Evolutionary conservation across 2,329 filamentous ascomycete genomes (phyloP).

Genomic region (Penicillium corylophilum): DNA sequence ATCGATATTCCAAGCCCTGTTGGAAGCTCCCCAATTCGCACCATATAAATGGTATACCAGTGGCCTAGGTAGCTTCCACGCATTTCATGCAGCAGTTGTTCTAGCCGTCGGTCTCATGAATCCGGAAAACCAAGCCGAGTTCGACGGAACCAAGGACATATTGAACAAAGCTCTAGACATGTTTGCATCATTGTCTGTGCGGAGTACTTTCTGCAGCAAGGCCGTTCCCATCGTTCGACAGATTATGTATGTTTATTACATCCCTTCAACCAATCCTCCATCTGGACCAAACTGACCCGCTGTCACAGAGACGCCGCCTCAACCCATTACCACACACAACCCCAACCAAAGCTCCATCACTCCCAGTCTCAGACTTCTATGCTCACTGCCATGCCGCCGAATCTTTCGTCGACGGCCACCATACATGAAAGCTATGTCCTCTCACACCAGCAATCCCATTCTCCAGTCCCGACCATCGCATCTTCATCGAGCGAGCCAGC

Average conservation of each 20-base stretch:
- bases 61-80: conserved; percentile 42
- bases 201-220: conserved; percentile 39
- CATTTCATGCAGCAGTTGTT: conserved; percentile 41
- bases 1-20: conserved; percentile 33
- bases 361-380: conserved; percentile 10
- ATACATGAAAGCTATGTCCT: conserved; percentile 17
- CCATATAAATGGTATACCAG: conserved; percentile 44
- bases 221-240: conserved; percentile 36
- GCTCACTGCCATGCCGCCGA: conserved; percentile 5
- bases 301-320: conserved; percentile 24
- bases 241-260: conserved; percentile 26
- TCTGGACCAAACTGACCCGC: conserved; percentile 2
- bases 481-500: conserved; percentile 20
- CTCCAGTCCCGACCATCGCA: conserved; percentile 19
- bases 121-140: conserved; percentile 30
- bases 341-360: conserved; percentile 11
- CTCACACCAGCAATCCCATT: conserved; percentile 17
- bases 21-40: conserved; percentile 31
- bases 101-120: conserved; percentile 30
- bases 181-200: conserved; percentile 34
- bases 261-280: not conserved
- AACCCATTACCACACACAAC: conserved; percentile 12
- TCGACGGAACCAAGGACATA: conserved; percentile 28
- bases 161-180: conserved; percentile 31
- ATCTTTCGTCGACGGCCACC: conserved; percentile 3